These are phyloP conservation scores for Diplodia scrobiculata DNA, from an alignment of 2,329 filamentous ascomycete species.

Conservation along the genomic window DNA sequence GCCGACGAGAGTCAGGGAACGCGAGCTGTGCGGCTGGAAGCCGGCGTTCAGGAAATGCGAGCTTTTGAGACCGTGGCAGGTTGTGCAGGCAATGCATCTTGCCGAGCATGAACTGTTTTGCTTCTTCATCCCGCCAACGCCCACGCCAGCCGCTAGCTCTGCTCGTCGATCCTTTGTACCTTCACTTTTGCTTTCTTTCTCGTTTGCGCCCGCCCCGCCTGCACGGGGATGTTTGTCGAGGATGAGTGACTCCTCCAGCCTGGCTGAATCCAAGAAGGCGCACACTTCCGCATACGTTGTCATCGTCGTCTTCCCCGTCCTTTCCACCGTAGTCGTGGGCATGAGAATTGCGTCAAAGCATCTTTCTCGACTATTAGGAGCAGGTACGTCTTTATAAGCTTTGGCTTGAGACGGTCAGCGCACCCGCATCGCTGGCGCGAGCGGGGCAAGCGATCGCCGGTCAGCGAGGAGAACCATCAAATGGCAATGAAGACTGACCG, in stretches of 20 bases:
- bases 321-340: slow-evolving; percentile 13
- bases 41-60: slow-evolving; percentile 2
- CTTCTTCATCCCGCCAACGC: slow-evolving; percentile 11
- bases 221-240: slow-evolving; percentile 4
- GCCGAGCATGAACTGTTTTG: slow-evolving; percentile 5
- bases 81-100: background rate
- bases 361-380: slow-evolving; percentile 3
- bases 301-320: slow-evolving; percentile 13
- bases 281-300: slow-evolving; percentile 18
- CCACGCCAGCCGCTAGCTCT: background rate
- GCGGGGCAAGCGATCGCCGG: background rate
- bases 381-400: slow-evolving; percentile 8
- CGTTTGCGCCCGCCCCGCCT: background rate
- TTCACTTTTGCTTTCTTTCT: background rate
- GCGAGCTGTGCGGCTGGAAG: background rate
- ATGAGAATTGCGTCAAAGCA: slow-evolving; percentile 12
- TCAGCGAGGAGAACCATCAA: background rate
- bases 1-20: slow-evolving; percentile 17
- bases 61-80: background rate
- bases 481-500: background rate
- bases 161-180: background rate
- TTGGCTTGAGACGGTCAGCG: background rate
- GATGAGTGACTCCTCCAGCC: slow-evolving; percentile 15
- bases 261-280: slow-evolving; percentile 6
- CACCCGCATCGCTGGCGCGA: background rate